phyloP scores from a whole-genome alignment of 2,329 filamentous ascomycete species.

The Xylaria sp. region DNA sequence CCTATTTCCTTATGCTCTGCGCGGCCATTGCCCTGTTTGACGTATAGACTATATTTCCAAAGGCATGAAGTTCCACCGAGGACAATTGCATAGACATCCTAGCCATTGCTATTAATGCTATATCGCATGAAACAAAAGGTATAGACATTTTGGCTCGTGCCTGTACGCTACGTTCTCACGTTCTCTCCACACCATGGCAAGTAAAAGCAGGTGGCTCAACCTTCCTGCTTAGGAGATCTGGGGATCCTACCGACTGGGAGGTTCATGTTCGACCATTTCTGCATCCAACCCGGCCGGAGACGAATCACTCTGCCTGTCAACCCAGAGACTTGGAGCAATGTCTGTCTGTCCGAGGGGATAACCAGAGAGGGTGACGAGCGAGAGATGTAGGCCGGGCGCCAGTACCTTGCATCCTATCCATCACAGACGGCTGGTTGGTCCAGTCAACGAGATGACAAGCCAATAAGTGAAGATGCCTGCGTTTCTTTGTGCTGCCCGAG shows the following conservation, averaged over 20 bases:
- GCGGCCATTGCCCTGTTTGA: slow-evolving; percentile 1
- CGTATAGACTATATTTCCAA: slow-evolving; percentile 24
- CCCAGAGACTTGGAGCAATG: slow-evolving; percentile 18
- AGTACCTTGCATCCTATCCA: slow-evolving; percentile 45
- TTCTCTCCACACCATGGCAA: slow-evolving; percentile 13
- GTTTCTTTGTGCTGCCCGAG: slow-evolving; percentile 39
- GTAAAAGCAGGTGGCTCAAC: slow-evolving; percentile 9
- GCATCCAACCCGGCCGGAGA: slow-evolving; percentile 17
- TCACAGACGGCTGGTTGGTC: slow-evolving; percentile 38
- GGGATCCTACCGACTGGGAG: slow-evolving; percentile 32
- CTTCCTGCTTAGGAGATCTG: slow-evolving; percentile 21
- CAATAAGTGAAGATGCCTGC: slow-evolving; percentile 30
- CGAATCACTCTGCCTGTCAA: slow-evolving; percentile 20
- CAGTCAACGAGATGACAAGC: slow-evolving; percentile 38
- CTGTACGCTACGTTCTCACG: slow-evolving; percentile 12
- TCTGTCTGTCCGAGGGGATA: not conserved
- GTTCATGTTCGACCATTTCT: slow-evolving; percentile 29
- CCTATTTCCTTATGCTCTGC: slow-evolving; percentile 1
- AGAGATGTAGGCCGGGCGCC: slow-evolving; percentile 27
- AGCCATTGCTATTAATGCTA: slow-evolving; percentile 35
- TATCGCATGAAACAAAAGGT: slow-evolving; percentile 17
- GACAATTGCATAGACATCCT: slow-evolving; percentile 30
- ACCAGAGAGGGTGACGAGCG: slow-evolving; percentile 19
- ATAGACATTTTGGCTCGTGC: slow-evolving; percentile 16
- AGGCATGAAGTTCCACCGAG: slow-evolving; percentile 12